Evolutionary conservation across 805 yeast species (phyloP), one percentile per base, ranked within the genome.

Genomic region (Jamesozyma lodderae): DNA sequence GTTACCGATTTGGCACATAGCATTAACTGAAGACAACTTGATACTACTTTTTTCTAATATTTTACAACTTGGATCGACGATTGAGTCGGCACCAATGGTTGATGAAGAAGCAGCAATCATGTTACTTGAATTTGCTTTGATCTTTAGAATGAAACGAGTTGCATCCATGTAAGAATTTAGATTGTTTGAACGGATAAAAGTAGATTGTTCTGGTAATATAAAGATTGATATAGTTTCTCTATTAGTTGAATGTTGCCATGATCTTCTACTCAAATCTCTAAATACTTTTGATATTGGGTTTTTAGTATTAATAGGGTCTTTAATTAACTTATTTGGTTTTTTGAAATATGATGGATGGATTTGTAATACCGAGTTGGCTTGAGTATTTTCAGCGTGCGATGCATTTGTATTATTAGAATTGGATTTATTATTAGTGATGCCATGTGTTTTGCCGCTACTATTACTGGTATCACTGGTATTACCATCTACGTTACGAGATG

Each of bases 141-240:
- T 56, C 53, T 75, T 81, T 72, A 90, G 71, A 41, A 81, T 69
- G 52, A 73, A 70, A 44, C 98, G 69, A 57, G 87, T 92, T 16
- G 94, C 87, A 62, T 92, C 99, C 76, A 86, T 73, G 59, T 79
- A 87, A 2, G 90, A 83, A 2, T 83, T 72, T 33, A 85, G 65
- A 54, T 79, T 84, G 56, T 86, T 87, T 35, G 82, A 71, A 48
- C 97, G 73, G 42, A 84, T 70, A 53, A 88, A 88, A 2, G 72
- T 66, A 10, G 81, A 75, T 42, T 77, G 74, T 21, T 71, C 66
- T 3, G 96, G 95, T 20, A 88, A 57, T 18, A 79, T 70, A 45
- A 81, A 72, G 49, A 90, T 66, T 4, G 81, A 81, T 14, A 92
- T 72, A 1, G 79, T 72, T 39, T 78, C 84, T 44, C 68, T 68